Base-by-base conservation (phyloP, 805 yeast genomes). In the Candida pseudofarinosa region DNA sequence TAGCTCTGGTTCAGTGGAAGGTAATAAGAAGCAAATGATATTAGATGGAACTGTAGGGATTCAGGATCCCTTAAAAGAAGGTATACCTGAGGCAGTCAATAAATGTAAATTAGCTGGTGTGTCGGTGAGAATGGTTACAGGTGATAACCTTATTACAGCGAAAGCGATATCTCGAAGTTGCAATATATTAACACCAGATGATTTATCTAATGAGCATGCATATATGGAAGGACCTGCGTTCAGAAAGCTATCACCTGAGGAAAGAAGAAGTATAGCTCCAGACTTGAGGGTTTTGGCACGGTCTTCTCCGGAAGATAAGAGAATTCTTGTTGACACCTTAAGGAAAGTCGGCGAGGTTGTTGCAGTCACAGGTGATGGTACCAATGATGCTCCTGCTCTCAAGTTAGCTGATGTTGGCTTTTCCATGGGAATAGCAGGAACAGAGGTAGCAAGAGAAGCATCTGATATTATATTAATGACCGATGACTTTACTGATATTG, bases 291-390 rank as follows among this genome's bases (percentile, higher is more conserved):
- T 93, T 2, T 68, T 93, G 53, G 99, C 98, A 1, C 77, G 99
- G 57, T 88, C 97, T 1, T 83, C 95, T 10, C 99, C 99, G 2
- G 96, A 91, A 51, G 99, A 93, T 66, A 93, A 93, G 65, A 73
- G 95, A 45, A 69, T 87, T 20, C 73, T 93, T 36, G 99, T 95
- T 30, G 86, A 84, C 48, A 81, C 89, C 10, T 71, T 93, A 53
- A 82, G 84, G 55, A 71, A 74, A 31, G 73, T 81, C 58, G 95
- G 95, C 18, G 97, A 93, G 58, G 95, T 91, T 30, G 99, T 93
- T 39, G 99, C 99, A 1, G 98, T 91, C 30, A 93, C 99, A 32
- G 99, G 99, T 59, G 99, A 93, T 63, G 99, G 99, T 65, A 91
- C 98, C 6, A 93, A 93, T 62, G 99, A 93, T 74, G 99, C 98